These are phyloP conservation scores for Psilocybe subaeruginosa DNA, from an alignment of 768 basidiomycete species.

Conservation along the genomic window DNA sequence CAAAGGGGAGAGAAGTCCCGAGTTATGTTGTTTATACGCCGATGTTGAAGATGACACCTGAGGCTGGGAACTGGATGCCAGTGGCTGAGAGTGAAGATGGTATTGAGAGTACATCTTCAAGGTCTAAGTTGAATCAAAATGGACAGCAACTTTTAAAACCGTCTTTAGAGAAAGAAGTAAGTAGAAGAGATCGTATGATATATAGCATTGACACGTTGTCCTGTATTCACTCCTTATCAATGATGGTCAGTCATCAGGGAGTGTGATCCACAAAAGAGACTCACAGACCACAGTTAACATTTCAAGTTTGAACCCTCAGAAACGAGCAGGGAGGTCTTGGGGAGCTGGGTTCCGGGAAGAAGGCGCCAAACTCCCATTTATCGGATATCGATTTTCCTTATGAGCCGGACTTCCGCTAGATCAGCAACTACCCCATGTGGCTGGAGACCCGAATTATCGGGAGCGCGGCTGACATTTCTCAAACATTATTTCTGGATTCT, in stretches of 20 bases:
- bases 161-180: neutral
- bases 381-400: constrained; percentile 22
- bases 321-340: neutral
- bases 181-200: neutral
- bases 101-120: constrained; percentile 16
- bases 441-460: constrained; percentile 9
- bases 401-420: constrained; percentile 17
- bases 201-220: constrained; percentile 8
- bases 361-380: constrained; percentile 17
- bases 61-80: constrained; percentile 8
- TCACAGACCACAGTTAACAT: constrained; percentile 8
- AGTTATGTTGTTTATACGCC: neutral
- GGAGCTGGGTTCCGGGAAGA: constrained; percentile 19
- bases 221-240: constrained; percentile 4
- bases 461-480: neutral
- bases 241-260: neutral
- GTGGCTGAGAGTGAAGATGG: constrained; percentile 7
- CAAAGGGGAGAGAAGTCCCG: neutral
- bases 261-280: constrained; percentile 11
- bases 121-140: neutral
- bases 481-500: neutral
- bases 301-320: constrained; percentile 8
- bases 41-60: constrained; percentile 5
- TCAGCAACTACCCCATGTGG: constrained; percentile 12
- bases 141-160: neutral